A percentile compares a stretch with the other conserved stretches of the same genome.
Conservation (phyloP, 768 basidiomycete genomes). For the Pleurotus eryngii region DNA sequence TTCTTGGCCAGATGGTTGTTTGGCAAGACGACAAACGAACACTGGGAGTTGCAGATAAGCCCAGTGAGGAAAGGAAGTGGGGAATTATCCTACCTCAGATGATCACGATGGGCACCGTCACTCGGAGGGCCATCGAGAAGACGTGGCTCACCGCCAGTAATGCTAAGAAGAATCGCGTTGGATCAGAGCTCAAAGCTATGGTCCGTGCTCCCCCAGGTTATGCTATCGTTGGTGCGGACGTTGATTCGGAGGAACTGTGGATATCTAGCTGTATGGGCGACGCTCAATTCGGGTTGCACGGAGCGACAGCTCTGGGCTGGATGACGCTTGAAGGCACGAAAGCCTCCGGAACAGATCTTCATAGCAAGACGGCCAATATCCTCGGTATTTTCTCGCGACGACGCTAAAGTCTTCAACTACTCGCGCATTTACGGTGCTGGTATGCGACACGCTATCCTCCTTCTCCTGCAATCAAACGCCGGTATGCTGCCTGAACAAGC, state of each 20-base stretch:
- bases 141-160: slow-evolving; percentile 99
- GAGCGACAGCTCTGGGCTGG: slow-evolving; percentile 96
- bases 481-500: slow-evolving; percentile 77
- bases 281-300: slow-evolving; percentile 95
- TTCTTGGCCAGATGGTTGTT: slow-evolving; percentile 89
- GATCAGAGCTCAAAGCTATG: slow-evolving; percentile 98
- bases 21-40: slow-evolving; percentile 59
- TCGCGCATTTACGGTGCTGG: slow-evolving; percentile 99
- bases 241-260: slow-evolving; percentile 99
- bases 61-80: slow-evolving; percentile 47
- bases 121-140: slow-evolving; percentile 94
- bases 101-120: slow-evolving; percentile 98
- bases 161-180: slow-evolving; percentile 96
- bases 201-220: slow-evolving; percentile 92
- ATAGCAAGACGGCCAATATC: slow-evolving; percentile 94
- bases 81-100: slow-evolving; percentile 96
- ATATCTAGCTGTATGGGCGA: slow-evolving; percentile 99
- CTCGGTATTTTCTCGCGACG: slow-evolving; percentile 87
- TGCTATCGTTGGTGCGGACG: slow-evolving; percentile 95
- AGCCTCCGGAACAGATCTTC: slow-evolving; percentile 89
- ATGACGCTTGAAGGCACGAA: slow-evolving; percentile 99
- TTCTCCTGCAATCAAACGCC: slow-evolving; percentile 83
- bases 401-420: slow-evolving; percentile 98
- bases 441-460: slow-evolving; percentile 86
- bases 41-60: slow-evolving; percentile 44